Evolutionary conservation across 371 early-diverging fungal genomes (phyloP).

Genomic region (Mucor racemosus): DNA sequence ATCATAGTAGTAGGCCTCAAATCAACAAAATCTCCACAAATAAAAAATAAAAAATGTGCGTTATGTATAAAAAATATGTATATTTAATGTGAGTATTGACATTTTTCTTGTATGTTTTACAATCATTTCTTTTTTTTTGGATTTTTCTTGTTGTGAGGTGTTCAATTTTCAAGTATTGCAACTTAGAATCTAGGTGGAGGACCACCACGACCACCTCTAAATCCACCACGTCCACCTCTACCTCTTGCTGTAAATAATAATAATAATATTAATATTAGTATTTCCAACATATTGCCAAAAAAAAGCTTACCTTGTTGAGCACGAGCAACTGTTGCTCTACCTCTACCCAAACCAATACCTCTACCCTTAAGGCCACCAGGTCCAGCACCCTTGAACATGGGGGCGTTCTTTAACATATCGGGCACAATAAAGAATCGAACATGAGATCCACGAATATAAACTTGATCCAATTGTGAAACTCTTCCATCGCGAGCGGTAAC

Average conservation of each 20-base stretch:
- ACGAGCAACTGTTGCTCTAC: conserved; percentile 85
- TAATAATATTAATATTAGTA: not conserved
- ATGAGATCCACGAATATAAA: conserved; percentile 96
- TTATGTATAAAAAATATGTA: conserved; percentile 12
- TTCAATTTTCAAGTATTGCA: not conserved
- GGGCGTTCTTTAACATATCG: conserved; percentile 98
- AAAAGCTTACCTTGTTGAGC: conserved; percentile 60
- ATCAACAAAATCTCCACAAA: too few species aligned
- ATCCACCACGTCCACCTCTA: conserved; percentile 54
- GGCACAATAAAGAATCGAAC: conserved; percentile 96
- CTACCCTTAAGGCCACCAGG: conserved; percentile 82
- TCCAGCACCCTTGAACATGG: conserved; percentile 92
- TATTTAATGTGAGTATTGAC: conserved; percentile 5
- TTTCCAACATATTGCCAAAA: conserved; percentile 9
- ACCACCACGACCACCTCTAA: conserved; percentile 50
- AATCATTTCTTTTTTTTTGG: not conserved
- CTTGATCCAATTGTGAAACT: conserved; percentile 91
- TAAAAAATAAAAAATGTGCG: too few species aligned
- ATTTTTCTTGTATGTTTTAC: conserved; percentile 10
- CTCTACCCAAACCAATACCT: conserved; percentile 87
- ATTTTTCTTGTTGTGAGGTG: not conserved
- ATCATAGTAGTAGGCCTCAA: too few species aligned
- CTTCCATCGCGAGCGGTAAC: conserved; percentile 93
- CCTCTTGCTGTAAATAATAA: conserved; percentile 51
- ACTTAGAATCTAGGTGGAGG: conserved; percentile 29